Base-by-base conservation (phyloP, 768 basidiomycete genomes). In the Auriscalpium vulgare region DNA sequence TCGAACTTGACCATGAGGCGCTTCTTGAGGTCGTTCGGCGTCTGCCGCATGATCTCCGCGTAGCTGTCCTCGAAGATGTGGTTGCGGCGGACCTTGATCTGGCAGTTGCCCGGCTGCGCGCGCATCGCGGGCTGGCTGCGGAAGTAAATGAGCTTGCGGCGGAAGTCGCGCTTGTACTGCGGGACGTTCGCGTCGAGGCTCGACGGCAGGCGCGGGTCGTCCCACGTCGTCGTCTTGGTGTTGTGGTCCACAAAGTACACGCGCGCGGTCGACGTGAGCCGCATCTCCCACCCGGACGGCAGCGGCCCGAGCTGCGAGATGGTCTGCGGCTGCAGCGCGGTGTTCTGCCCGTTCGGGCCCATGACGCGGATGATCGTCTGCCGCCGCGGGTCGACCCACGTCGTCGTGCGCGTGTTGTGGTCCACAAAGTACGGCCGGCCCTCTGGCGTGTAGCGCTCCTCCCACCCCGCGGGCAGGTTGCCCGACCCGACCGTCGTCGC, bases 211-310 rank as follows among this genome's bases (percentile, higher is more conserved):
- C 97, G 91, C 17, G 95, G 95, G 69, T 99, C 97, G 70, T 99
- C 97, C 97, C 97, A 99, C 1, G 97, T 99, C 35, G 97, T 99
- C 36, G 97, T 99, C 82, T 98, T 97, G 54, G 97, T 98, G 74
- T 98, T 98, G 76, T 99, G 97, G 70, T 99, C 97, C 53, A 99
- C 97, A 68, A 99, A 99, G 77, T 99, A 99, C 8, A 99, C 97
- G 49, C 97, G 87, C 1, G 97, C 95, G 1, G 97, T 98, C 4
- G 91, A 87, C 7, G 97, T 99, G 52, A 99, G 87, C 47, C 97
- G 91, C 97, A 99, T 99, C 72, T 99, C 97, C 97, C 97, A 99
- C 54, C 97, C 97, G 44, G 91, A 94, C 4, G 97, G 97, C 19
- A 99, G 72, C 34, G 97, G 97, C 3, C 97, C 97, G 21, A 99